phyloP scores from a whole-genome alignment of 768 basidiomycete species.

The Rhodotorula paludigena region DNA sequence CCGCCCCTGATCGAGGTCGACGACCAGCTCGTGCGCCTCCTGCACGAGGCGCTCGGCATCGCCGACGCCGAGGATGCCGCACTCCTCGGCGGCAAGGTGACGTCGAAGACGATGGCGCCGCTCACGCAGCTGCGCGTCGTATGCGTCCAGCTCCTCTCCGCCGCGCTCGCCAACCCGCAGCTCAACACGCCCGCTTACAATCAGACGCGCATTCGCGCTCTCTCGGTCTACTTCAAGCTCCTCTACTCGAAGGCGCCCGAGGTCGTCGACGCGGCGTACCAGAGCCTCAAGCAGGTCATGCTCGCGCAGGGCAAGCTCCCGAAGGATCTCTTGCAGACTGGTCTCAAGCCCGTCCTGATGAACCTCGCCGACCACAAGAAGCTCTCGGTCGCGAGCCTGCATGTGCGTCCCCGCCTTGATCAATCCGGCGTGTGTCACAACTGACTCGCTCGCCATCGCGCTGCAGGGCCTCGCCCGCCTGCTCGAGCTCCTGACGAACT shows the following conservation, averaged over 20 bases:
- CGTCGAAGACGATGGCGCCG: constrained; percentile 71
- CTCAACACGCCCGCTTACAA: constrained; percentile 75
- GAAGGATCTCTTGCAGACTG: constrained; percentile 89
- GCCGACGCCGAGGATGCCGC: constrained; percentile 93
- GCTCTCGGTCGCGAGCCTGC: constrained; percentile 76
- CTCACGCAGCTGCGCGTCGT: constrained; percentile 85
- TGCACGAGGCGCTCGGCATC: constrained; percentile 88
- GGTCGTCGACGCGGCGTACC: constrained; percentile 91
- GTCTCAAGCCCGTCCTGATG: constrained; percentile 91
- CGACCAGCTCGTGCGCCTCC: constrained; percentile 81
- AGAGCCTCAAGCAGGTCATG: constrained; percentile 82
- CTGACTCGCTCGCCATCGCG: too few relatives aligned
- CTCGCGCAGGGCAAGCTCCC: constrained; percentile 85
- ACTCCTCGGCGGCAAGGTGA: constrained; percentile 63
- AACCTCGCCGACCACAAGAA: constrained; percentile 95
- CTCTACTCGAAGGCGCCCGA: constrained; percentile 85
- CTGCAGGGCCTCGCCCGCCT: constrained; percentile 83
- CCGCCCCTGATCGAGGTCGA: constrained; percentile 87
- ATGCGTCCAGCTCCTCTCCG: constrained; percentile 85
- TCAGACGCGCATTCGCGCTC: constrained; percentile 76
- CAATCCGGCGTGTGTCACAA: accelerated
- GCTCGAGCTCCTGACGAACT: constrained; percentile 88
- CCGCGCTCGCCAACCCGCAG: constrained; percentile 90
- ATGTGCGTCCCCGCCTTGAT: constrained; percentile 1
- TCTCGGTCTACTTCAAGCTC: constrained; percentile 95